Percentiles rank a stretch among this genome's conserved stretches.
Evolutionary conservation across 108 stramenopile species (phyloP).

Genomic region (Nitzschia sp.): DNA sequence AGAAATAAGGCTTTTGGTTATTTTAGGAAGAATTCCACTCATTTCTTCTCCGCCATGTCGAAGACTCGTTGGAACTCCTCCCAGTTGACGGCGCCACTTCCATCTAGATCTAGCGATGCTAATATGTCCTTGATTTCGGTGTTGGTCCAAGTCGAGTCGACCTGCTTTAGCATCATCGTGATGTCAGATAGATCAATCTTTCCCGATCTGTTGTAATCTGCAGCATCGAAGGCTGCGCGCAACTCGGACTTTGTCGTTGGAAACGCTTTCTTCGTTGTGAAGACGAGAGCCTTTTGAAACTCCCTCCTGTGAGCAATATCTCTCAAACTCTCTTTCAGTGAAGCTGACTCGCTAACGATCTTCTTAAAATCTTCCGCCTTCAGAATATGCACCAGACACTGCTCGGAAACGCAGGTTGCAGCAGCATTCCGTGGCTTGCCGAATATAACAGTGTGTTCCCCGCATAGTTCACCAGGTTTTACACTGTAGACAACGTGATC

Average conservation of each 20-base stretch:
- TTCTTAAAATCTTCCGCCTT: constrained; percentile 47
- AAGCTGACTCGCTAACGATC: constrained; percentile 45
- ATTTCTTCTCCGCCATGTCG: constrained; percentile 3
- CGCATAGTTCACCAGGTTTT: constrained; percentile 52
- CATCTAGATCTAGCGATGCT: constrained; percentile 55
- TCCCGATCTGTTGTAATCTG: constrained; percentile 18
- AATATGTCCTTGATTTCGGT: constrained; percentile 54
- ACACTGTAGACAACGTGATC: constrained; percentile 43
- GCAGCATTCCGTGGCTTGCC: constrained; percentile 53
- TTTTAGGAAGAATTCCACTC: too few species aligned
- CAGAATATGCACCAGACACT: constrained; percentile 54
- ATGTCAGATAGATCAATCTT: constrained; percentile 38
- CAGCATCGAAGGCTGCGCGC: constrained; percentile 39
- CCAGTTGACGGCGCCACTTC: constrained; percentile 41
- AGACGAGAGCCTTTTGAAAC: constrained; percentile 80
- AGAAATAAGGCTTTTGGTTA: too few species aligned
- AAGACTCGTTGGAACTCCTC: constrained; percentile 69
- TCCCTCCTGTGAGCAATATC: constrained; percentile 74
- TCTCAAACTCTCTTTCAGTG: constrained; percentile 56
- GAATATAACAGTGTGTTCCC: constrained; percentile 61
- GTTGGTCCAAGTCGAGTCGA: constrained; percentile 55
- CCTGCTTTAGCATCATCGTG: constrained; percentile 39
- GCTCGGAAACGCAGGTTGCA: constrained; percentile 50
- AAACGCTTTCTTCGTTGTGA: constrained; percentile 57
- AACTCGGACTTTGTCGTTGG: constrained; percentile 47